Base-by-base conservation (phyloP, 768 basidiomycete species). In the Tricholoma sp. region DNA sequence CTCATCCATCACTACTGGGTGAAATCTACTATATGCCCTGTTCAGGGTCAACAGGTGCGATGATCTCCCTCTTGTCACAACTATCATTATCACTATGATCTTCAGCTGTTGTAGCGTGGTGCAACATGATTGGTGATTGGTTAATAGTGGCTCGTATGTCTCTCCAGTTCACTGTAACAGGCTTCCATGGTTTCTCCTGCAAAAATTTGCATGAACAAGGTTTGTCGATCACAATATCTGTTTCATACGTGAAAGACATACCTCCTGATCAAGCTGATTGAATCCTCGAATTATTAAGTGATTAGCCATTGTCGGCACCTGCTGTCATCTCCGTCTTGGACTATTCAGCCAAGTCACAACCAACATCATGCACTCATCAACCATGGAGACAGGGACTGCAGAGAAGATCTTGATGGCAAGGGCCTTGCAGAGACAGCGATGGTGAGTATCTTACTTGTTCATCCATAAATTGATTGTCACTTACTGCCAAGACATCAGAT, bases 321-420 rank as follows among this genome's bases (percentile, higher is more conserved):
- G 29, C 50, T 64, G 63, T 12, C 39, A 50, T 6, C 48, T 62
- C 32, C 59, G 53, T 29, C 49, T 59, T 2, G 58, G 57, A 41
- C 54, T 58, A 29, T 65, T 61, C 17, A 65, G 29, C 62, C 58
- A 63, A 2, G 62, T 65, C 33, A 60, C 55, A 50, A 57, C 58
- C 20, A 58, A 65, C 62, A 65, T 63, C 24, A 60, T 53, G 2
- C 49, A 54, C 48, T 65, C 64, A 56, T 65, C 61, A 24, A 57
- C 62, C 56, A 65, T 63, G 13, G 62, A 65, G 11, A 54, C 44
- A 8, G 58, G 59, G 53, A 62, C 44, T 47, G 42, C n/a, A n/a
- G n/a, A n/a, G n/a, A 44, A 44, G 44, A 44, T 44, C 9, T 44
- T 20, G 42, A 44, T 28, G 29, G 44, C 24, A 17, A 47, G 44